Evolutionary conservation across 228 moss, liverwort and hornwort species (phyloP), one percentile per base, ranked within the genome.

Genomic region (Sphagnum magellanicum): DNA sequence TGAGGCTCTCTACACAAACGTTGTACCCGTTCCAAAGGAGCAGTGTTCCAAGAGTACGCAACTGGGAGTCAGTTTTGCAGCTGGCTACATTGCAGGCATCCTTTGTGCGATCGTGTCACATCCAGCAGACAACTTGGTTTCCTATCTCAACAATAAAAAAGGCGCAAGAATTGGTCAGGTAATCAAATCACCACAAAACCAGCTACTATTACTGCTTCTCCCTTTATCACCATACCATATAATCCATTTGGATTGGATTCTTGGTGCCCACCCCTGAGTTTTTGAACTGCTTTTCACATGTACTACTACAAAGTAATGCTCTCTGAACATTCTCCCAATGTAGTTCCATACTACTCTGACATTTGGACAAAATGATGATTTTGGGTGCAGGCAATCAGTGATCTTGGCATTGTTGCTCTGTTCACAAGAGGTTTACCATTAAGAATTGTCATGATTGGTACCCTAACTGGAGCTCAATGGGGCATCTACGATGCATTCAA

Each of bases 61-160:
- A 75, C 48, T 88, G 16, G 88, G 77, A 72, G 75, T 88, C 12
- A 88, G 84, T 79, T 88, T 84, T 84, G 68, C 58, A 0, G 88
- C 76, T 0, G 88, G 88, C n/a, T 88, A 88, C 50, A 79, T 88
- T 82, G 88, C 82, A 6, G 81, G 84, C 55, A 71, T 88, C 1
- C 75, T 84, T 62, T 88, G 88, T n/a, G 81, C 88, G 32, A 65
- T 84, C 63, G 79, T 88, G n/a, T 88, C 88, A 50, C 88, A 88
- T 8, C 88, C 84, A 12, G 79, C 82, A 47, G 82, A 88, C 6
- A 88, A 88, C 69, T 66, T 88, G 49, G 88, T 88, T 10, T 88
- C 88, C 7, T 81, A 81, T 0, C 69, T 88, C 46, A 88, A 88
- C 3, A 81, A 68, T 61, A 67, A 61, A 5, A 88, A 88, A 6